phyloP scores from a whole-genome alignment of 371 early-diverging fungal genomes.

The Mortierella sp. region DNA sequence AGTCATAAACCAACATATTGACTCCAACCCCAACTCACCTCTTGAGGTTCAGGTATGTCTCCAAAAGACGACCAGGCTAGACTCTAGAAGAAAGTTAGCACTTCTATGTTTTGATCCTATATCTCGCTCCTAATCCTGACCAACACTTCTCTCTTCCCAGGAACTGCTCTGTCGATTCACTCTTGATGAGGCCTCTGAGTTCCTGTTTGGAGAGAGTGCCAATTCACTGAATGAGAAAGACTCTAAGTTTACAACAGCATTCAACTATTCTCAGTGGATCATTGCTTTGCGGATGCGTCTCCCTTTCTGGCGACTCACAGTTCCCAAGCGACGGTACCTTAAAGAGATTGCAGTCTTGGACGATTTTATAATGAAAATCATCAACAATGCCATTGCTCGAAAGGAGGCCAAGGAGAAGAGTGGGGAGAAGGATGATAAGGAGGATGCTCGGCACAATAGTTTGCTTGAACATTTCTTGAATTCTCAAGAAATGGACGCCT shows the following conservation, averaged over 20 bases:
- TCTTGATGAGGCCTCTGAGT: conserved; percentile 39
- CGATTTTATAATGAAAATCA: conserved; percentile 40
- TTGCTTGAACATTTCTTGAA: conserved; percentile 47
- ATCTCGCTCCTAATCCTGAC: no score
- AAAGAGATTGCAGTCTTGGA: conserved; percentile 37
- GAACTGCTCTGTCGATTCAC: conserved; percentile 40
- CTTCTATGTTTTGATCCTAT: no score
- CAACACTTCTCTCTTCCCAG: conserved; percentile 3
- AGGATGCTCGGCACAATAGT: conserved; percentile 10
- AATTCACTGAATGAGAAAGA: conserved; percentile 28
- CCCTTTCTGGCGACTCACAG: conserved; percentile 31
- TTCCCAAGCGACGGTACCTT: conserved; percentile 20
- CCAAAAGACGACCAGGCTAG: background rate
- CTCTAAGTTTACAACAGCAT: conserved; percentile 31
- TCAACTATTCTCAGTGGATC: conserved; percentile 42
- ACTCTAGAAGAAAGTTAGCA: no score
- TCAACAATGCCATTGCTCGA: conserved; percentile 38
- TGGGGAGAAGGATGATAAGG: background rate
- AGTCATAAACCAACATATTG: background rate
- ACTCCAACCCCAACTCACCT: conserved; percentile 2
- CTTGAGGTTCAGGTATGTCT: conserved; percentile 33
- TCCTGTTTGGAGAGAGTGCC: conserved; percentile 44
- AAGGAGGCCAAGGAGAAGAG: conserved; percentile 12
- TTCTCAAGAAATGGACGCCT: conserved; percentile 20
- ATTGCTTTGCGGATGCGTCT: conserved; percentile 49